Base-by-base conservation (phyloP, 2,329 filamentous ascomycete genomes). In the Phaeoacremonium minimum region DNA sequence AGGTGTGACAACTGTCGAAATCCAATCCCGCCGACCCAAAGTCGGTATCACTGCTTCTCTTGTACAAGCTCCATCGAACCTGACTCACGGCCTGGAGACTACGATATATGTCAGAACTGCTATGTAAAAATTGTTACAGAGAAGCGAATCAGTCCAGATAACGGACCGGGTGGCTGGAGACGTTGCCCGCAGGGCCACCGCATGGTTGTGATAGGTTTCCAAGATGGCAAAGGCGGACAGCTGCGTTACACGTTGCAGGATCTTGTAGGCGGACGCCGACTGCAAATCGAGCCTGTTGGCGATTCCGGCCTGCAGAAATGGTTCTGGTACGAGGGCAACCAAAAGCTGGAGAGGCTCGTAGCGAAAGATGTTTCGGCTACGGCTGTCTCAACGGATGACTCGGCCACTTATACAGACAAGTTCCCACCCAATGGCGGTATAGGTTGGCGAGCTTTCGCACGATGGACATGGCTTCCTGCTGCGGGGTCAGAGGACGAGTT, bases 131-230 rank as follows among this genome's bases (percentile, higher is more conserved):
- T 90, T 7, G 74, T 85, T 2, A 61, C 69, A 3, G 72, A 73
- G 0, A 73, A 76, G 7, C 78, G 77, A 31, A 81, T 96, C 43
- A 80, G 77, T 37, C 65, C 69, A 14, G 84, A 90, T 42, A 89
- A 95, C 46, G 89, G 90, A 0, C 71, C 80, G 5, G 72, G 71
- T 9, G 90, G 90, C 4, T 96, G 91, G 91, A 75, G 89, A 9
- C 75, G 89, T 33, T 97, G 91, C 55, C 71, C 82, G 1, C 71
- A 74, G 29, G 85, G 85, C 5, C 91, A 97, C 53, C 78, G 90
- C 19, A 95, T 95, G 88, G 77, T 83, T 0, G 67, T 94, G 9
- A 69, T 94, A 9, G 83, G 80, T 0, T 95, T 91, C 52, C 73
- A 83, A 41, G 81, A 87, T 14, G 44, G 73, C 19, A 72, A 76